Percentiles rank a stretch among this genome's conserved stretches.
These are phyloP conservation scores for Durio zibethinus DNA, from an alignment of 345 rosid genomes.

Conservation along the genomic window DNA sequence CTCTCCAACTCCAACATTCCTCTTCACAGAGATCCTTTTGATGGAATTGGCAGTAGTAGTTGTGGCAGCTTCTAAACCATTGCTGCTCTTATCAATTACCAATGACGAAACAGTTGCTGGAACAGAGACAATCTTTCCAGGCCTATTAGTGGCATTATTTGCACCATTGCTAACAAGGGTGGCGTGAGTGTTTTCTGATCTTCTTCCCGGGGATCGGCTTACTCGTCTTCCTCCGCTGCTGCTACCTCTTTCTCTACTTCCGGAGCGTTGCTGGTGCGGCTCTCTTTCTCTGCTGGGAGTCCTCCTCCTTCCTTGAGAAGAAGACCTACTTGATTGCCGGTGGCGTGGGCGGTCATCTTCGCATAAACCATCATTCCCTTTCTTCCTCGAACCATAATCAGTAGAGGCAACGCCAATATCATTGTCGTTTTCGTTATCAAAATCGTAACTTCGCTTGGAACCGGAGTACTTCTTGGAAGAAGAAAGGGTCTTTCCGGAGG, in stretches of 20 bases:
- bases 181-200: slow-evolving; percentile 48
- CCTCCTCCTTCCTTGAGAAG: slow-evolving; percentile 67
- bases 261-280: slow-evolving; percentile 49
- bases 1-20: slow-evolving; percentile 46
- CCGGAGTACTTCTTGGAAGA: slow-evolving; percentile 63
- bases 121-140: slow-evolving; percentile 73
- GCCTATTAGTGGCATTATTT: slow-evolving; percentile 33
- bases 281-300: slow-evolving; percentile 96
- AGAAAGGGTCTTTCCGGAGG: slow-evolving; percentile 43
- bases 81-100: slow-evolving; percentile 44
- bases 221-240: slow-evolving; percentile 51
- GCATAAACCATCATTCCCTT: slow-evolving; percentile 11
- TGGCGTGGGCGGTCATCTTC: slow-evolving; percentile 49
- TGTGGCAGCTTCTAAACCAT: slow-evolving; percentile 25
- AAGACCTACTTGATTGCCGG: slow-evolving; percentile 43
- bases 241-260: slow-evolving; percentile 56
- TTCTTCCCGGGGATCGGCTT: slow-evolving; percentile 80
- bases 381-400: slow-evolving; percentile 16
- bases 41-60: slow-evolving; percentile 19
- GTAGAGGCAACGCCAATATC: slow-evolving; percentile 25
- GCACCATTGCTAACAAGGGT: slow-evolving; percentile 6
- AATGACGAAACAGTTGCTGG: slow-evolving; percentile 71
- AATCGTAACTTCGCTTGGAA: slow-evolving; percentile 88
- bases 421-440: slow-evolving; percentile 40
- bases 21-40: slow-evolving; percentile 63